These are phyloP conservation scores for Dioscorea alata DNA, from an alignment of 106 monocot genomes.

Conservation along the genomic window DNA sequence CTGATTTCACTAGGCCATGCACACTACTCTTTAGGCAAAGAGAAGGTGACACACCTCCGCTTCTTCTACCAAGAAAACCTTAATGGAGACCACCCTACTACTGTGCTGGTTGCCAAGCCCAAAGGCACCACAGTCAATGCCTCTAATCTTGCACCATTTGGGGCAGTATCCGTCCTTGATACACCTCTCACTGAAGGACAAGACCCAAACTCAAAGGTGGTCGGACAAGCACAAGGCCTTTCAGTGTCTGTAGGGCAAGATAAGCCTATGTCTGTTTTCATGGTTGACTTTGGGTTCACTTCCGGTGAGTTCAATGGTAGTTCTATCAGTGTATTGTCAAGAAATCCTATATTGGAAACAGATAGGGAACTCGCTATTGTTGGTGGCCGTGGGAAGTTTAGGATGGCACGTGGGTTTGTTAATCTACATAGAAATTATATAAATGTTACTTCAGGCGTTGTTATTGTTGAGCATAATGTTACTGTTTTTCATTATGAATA, in stretches of 20 bases:
- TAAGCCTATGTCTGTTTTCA: too few relatives aligned
- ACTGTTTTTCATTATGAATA: slow-evolving; percentile 14
- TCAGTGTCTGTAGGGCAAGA: too few relatives aligned
- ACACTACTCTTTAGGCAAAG: slow-evolving; percentile 1
- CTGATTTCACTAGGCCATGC: not conserved
- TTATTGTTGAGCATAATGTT: slow-evolving; percentile 13
- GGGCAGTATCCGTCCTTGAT: too few relatives aligned
- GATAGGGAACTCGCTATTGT: slow-evolving; percentile 19
- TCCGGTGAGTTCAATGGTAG: too few relatives aligned
- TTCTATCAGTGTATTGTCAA: too few relatives aligned
- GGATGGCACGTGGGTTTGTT: slow-evolving; percentile 14
- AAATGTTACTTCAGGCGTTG: not conserved
- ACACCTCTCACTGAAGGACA: too few relatives aligned
- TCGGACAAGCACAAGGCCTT: too few relatives aligned
- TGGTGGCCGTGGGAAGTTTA: slow-evolving; percentile 16
- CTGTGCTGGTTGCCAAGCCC: not conserved
- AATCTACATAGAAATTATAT: not conserved
- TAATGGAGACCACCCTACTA: not conserved
- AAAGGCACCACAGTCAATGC: not conserved
- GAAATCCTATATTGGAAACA: not conserved
- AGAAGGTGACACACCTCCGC: slow-evolving; percentile 2
- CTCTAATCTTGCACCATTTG: too few relatives aligned
- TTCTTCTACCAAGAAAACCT: not conserved
- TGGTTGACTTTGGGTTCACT: too few relatives aligned
- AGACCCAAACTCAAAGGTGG: too few relatives aligned